Conservation (phyloP, 352 stramenopile species). For the Phytophthora meadii region DNA sequence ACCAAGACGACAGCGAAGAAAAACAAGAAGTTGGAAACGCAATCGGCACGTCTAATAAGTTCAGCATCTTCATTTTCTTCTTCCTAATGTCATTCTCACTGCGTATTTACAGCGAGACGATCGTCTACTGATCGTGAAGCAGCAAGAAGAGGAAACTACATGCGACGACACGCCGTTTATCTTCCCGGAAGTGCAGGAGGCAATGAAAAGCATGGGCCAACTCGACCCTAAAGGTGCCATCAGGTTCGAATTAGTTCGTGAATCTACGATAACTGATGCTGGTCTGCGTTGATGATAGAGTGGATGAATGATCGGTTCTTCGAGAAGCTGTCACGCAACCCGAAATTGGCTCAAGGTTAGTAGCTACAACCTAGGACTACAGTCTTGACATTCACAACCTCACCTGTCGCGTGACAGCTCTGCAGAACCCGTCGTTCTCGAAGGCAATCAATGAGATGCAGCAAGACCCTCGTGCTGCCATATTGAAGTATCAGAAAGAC, state of each 20-base stretch:
- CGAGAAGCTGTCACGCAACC: constrained; percentile 66
- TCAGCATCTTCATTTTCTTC: background rate
- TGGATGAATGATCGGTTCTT: constrained; percentile 84
- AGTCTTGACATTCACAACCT: background rate
- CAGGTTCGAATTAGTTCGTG: background rate
- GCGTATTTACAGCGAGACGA: constrained; percentile 44
- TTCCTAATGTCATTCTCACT: constrained; percentile 7
- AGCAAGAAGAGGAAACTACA: constrained; percentile 26
- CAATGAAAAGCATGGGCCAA: constrained; percentile 63
- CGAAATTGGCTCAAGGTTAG: constrained; percentile 60
- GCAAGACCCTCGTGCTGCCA: constrained; percentile 56
- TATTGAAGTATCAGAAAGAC: constrained; percentile 78
- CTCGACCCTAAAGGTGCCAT: constrained; percentile 66
- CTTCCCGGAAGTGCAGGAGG: constrained; percentile 81
- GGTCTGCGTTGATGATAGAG: constrained; percentile 34
- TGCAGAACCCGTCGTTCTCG: constrained; percentile 76
- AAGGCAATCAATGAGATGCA: constrained; percentile 78
- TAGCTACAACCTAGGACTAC: background rate
- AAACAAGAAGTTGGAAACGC: constrained; percentile 17
- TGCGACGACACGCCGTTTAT: constrained; percentile 44
- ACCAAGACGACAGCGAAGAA: constrained; percentile 20
- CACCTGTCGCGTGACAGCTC: constrained; percentile 30
- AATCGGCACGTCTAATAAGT: constrained; percentile 9
- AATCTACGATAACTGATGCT: background rate
- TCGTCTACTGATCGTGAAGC: constrained; percentile 43